Conservation (phyloP, 768 basidiomycete species). For the Russula brevipes region DNA sequence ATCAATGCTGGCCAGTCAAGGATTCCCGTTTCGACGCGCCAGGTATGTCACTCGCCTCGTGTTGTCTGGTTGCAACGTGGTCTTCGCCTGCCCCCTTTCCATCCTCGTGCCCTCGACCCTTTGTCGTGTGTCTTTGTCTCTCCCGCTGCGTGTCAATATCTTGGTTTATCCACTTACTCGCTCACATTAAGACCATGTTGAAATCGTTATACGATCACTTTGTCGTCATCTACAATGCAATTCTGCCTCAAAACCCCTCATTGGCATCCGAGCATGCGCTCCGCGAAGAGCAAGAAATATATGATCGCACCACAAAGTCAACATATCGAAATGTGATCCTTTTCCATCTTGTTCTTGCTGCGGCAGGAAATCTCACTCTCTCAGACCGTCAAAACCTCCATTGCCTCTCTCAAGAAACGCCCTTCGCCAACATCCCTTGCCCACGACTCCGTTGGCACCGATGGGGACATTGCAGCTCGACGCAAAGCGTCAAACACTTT, state of each 20-base stretch:
- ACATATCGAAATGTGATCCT: constrained; percentile 73
- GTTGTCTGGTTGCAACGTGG: constrained; percentile 16
- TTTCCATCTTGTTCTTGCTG: constrained; percentile 23
- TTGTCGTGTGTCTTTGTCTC: neutral
- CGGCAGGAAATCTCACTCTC: constrained; percentile 13
- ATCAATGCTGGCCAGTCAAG: constrained; percentile 64
- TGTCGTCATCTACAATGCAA: constrained; percentile 53
- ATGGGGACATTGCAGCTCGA: constrained; percentile 54
- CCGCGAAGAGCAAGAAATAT: constrained; percentile 75
- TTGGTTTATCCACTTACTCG: neutral
- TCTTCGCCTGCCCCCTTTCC: neutral
- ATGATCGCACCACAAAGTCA: constrained; percentile 63
- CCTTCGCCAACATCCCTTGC: constrained; percentile 49
- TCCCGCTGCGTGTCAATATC: constrained; percentile 5
- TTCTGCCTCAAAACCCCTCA: constrained; percentile 50
- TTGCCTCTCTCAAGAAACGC: constrained; percentile 50
- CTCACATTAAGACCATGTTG: constrained; percentile 54
- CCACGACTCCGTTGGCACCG: constrained; percentile 76
- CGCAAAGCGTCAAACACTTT: constrained; percentile 32
- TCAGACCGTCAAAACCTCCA: constrained; percentile 48
- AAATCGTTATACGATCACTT: constrained; percentile 73
- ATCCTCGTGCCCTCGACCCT: neutral
- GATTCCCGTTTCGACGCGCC: constrained; percentile 68
- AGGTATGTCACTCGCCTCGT: constrained; percentile 42
- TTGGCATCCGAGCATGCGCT: constrained; percentile 76